phyloP scores from a whole-genome alignment of 805 yeast species.

The Kuraishia piskuri region DNA sequence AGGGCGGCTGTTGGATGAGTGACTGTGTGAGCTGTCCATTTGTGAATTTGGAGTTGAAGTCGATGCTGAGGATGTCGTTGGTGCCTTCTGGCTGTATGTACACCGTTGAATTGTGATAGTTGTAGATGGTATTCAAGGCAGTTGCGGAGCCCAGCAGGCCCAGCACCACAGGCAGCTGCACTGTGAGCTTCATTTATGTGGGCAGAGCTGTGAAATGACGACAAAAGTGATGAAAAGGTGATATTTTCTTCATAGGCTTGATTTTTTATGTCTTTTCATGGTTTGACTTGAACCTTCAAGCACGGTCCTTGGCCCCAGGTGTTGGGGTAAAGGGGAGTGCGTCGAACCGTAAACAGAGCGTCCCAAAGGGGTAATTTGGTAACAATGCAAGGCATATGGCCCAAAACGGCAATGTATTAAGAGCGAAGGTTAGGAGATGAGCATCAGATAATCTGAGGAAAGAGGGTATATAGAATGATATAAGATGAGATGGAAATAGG shows the following conservation, averaged over 20 bases:
- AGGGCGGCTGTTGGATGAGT: constrained; percentile 13
- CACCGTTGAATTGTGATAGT: constrained; percentile 20
- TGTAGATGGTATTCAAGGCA: constrained; percentile 18
- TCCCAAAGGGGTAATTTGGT: not conserved
- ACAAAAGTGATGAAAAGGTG: not conserved
- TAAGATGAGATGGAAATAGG: too few relatives aligned
- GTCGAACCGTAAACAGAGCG: not conserved
- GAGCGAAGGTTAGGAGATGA: too few relatives aligned
- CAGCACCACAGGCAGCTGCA: not conserved
- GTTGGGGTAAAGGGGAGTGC: not conserved
- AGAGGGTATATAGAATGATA: too few relatives aligned
- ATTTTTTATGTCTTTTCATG: not conserved
- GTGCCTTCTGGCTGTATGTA: constrained; percentile 15
- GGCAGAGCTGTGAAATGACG: not conserved
- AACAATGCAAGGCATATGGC: not conserved
- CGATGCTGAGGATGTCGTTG: constrained; percentile 15
- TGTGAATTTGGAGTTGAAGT: constrained; percentile 15
- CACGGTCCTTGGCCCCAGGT: too few relatives aligned
- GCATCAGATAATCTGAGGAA: too few relatives aligned
- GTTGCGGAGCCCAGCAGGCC: not conserved
- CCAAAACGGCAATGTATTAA: not conserved
- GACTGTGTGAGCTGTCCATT: constrained; percentile 12
- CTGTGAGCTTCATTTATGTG: not conserved
- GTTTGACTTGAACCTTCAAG: too few relatives aligned
- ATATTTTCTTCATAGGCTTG: not conserved